These are phyloP conservation scores for Trichoderma sp. DNA, from an alignment of 2,329 filamentous ascomycete species.

Conservation along the genomic window DNA sequence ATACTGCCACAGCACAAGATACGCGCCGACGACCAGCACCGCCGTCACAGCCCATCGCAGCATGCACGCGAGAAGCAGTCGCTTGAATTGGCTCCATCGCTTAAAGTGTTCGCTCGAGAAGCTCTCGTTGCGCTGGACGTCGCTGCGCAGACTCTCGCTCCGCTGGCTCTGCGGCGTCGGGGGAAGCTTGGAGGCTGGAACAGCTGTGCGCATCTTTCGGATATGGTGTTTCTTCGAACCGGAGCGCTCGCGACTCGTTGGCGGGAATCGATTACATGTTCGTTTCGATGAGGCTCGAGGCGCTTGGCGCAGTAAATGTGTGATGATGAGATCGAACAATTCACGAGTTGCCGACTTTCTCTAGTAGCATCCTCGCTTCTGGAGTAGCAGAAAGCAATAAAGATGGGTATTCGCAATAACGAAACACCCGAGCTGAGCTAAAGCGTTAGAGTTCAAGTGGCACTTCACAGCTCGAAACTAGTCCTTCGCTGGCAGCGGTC, in stretches of 20 bases:
- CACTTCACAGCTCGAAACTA: conserved; percentile 16
- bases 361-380: not conserved
- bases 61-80: conserved; percentile 30
- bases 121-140: conserved; percentile 27
- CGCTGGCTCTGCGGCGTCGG: conserved; percentile 21
- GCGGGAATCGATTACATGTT: conserved; percentile 18
- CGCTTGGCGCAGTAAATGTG: not conserved
- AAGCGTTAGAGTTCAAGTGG: conserved; percentile 25
- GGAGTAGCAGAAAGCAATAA: not conserved
- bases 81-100: conserved; percentile 31
- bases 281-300: not conserved
- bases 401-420: not conserved
- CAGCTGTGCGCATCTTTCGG: conserved; percentile 9
- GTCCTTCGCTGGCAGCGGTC: not conserved
- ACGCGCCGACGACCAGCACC: conserved; percentile 37
- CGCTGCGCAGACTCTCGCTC: conserved; percentile 31
- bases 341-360: too few relatives aligned
- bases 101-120: conserved; percentile 33
- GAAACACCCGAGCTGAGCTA: not conserved
- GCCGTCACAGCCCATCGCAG: conserved; percentile 38
- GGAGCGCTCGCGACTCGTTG: conserved; percentile 10
- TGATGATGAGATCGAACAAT: too few relatives aligned
- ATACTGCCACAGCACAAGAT: conserved; percentile 38
- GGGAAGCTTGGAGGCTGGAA: conserved; percentile 10
- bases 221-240: conserved; percentile 3